Conservation (phyloP, 1,284 basidiomycete genomes). For the Ustilago cynodontis region DNA sequence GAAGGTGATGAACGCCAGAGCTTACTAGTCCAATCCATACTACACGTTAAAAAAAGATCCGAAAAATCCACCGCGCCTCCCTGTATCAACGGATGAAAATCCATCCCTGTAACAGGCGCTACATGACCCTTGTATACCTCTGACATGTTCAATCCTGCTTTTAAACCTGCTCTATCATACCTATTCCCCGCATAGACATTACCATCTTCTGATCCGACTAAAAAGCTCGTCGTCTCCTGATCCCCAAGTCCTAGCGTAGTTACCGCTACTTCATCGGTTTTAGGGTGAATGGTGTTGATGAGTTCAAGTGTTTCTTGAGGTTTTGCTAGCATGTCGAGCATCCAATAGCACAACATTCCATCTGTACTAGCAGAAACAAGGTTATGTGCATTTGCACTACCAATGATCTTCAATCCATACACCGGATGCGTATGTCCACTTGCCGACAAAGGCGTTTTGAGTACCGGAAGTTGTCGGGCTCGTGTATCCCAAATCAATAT, state of each 20-base stretch:
- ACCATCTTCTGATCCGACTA: constrained; percentile 97
- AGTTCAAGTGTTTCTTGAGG: constrained; percentile 73
- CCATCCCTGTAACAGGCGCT: constrained; percentile 90
- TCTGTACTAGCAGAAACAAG: constrained; percentile 95
- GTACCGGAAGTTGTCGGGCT: constrained; percentile 85
- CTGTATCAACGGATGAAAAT: constrained; percentile 83
- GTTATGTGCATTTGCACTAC: constrained; percentile 97
- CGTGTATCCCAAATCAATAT: constrained; percentile 99
- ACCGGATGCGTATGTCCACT: constrained; percentile 98
- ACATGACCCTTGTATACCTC: constrained; percentile 92
- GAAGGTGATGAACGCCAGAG: too few species aligned
- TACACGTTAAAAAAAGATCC: constrained; percentile 83
- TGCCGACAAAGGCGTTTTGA: constrained; percentile 90
- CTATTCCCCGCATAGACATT: constrained; percentile 94
- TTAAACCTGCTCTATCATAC: constrained; percentile 93
- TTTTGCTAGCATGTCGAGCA: constrained; percentile 96
- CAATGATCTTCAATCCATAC: constrained; percentile 96
- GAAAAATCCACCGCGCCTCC: constrained; percentile 81
- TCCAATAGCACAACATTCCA: constrained; percentile 95
- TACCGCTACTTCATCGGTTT: constrained; percentile 88
- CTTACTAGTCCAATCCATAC: constrained; percentile 66
- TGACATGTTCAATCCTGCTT: constrained; percentile 87
- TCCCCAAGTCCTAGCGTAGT: constrained; percentile 92
- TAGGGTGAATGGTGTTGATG: constrained; percentile 49
- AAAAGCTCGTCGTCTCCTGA: constrained; percentile 94